Conservation (phyloP, 768 basidiomycete species). For the Pisolithus sp. region DNA sequence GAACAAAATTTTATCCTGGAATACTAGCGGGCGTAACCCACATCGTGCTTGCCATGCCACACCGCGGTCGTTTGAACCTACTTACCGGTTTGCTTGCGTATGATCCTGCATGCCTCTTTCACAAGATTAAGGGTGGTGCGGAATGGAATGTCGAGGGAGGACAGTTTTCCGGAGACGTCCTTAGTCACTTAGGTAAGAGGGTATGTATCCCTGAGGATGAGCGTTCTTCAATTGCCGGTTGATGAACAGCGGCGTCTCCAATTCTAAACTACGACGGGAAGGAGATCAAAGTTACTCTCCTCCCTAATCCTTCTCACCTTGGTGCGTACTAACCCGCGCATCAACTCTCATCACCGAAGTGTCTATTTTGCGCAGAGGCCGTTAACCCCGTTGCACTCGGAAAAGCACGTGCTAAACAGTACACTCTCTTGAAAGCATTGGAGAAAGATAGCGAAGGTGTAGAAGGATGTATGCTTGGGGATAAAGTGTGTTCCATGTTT, state of each 20-base stretch:
- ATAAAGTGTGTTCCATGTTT: conserved; percentile 14
- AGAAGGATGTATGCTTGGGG: conserved; percentile 26
- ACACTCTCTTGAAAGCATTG: conserved; percentile 64
- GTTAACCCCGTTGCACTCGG: conserved; percentile 84
- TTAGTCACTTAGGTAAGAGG: conserved; percentile 68
- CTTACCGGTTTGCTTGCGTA: conserved; percentile 71
- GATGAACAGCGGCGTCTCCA: conserved; percentile 55
- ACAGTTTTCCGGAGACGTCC: conserved; percentile 73
- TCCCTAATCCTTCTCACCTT: conserved; percentile 77
- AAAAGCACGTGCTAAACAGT: conserved; percentile 88
- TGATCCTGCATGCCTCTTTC: conserved; percentile 65
- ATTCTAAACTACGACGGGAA: conserved; percentile 46
- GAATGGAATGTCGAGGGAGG: conserved; percentile 58
- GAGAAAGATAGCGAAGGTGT: conserved; percentile 25
- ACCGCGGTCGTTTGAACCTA: conserved; percentile 81
- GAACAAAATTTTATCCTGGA: not conserved
- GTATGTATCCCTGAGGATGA: not conserved
- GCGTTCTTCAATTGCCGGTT: not conserved
- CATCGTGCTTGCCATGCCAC: conserved; percentile 80
- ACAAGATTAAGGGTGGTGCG: conserved; percentile 78
- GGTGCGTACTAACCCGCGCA: conserved; percentile 33
- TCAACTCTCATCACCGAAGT: conserved; percentile 1
- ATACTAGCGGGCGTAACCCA: conserved; percentile 56
- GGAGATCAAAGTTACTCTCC: conserved; percentile 61
- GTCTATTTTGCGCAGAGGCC: conserved; percentile 48